A percentile compares a stretch with the other conserved stretches of the same genome.
These are phyloP conservation scores for Vigna unguiculata DNA, from an alignment of 306 rosid genomes.

Conservation along the genomic window DNA sequence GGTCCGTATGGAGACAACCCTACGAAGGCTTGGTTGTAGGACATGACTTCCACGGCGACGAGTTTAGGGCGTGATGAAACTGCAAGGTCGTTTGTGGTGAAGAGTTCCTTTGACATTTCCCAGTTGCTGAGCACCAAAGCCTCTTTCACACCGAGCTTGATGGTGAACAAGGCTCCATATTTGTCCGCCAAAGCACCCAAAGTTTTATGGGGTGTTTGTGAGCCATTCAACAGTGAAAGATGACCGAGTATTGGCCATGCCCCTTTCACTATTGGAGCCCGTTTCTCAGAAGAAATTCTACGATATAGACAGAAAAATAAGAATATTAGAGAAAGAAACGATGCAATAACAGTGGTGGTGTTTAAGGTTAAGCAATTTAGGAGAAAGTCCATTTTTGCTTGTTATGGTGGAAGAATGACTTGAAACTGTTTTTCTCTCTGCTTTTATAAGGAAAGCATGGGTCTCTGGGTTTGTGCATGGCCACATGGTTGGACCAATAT, in stretches of 20 bases:
- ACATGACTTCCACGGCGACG: conserved; percentile 8
- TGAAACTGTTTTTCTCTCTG: not conserved
- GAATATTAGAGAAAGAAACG: conserved; percentile 20
- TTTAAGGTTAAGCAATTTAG: conserved; percentile 13
- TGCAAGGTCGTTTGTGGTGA: conserved; percentile 34
- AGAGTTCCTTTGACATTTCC: conserved; percentile 51
- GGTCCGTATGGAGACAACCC: conserved; percentile 46
- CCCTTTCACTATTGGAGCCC: conserved; percentile 31
- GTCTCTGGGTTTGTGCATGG: not conserved
- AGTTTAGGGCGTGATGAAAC: conserved; percentile 35
- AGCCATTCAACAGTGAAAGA: conserved; percentile 5
- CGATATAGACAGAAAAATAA: not conserved
- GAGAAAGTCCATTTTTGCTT: conserved; percentile 29
- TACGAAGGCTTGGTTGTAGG: conserved; percentile 42
- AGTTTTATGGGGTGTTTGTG: conserved; percentile 27
- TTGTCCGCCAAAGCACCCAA: conserved; percentile 45
- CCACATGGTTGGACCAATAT: not conserved
- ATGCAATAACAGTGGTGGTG: not conserved
- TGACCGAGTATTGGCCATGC: conserved; percentile 58
- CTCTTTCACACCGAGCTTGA: conserved; percentile 16
- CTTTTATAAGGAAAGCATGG: not conserved
- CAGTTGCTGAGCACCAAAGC: conserved; percentile 45
- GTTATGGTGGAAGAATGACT: not conserved
- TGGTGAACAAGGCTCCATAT: conserved; percentile 49
- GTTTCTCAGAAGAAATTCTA: not conserved